Evolutionary conservation across 768 basidiomycete species (phyloP).

Genomic region (Lyophyllum atratum): DNA sequence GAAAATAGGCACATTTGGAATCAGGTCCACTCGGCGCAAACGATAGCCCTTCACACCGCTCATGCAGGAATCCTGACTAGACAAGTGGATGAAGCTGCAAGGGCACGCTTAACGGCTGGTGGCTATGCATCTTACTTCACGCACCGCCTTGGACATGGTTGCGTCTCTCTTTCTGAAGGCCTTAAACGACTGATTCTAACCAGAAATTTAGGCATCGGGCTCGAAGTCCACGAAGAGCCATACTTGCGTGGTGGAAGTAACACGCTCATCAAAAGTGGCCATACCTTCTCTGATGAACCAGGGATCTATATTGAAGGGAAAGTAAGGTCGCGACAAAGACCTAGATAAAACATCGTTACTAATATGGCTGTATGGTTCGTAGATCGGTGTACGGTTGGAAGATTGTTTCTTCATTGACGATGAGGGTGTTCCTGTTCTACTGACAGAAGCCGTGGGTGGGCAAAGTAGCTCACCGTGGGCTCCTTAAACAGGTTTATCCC

Average conservation of each 20-base stretch:
- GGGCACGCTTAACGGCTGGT: slow-evolving; percentile 41
- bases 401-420: slow-evolving; percentile 76
- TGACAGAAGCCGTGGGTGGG: slow-evolving; percentile 69
- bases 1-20: slow-evolving; percentile 63
- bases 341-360: background rate
- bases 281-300: slow-evolving; percentile 84
- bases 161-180: slow-evolving; percentile 14
- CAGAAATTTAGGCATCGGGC: slow-evolving; percentile 64
- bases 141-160: slow-evolving; percentile 81
- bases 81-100: slow-evolving; percentile 65
- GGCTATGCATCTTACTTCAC: slow-evolving; percentile 68
- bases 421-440: slow-evolving; percentile 52
- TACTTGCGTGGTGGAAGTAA: slow-evolving; percentile 75
- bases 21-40: slow-evolving; percentile 65
- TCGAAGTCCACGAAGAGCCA: slow-evolving; percentile 82
- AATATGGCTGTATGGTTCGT: background rate
- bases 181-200: slow-evolving; percentile 13
- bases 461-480: slow-evolving; percentile 46
- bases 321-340: slow-evolving; percentile 33
- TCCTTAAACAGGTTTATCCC: slow-evolving; percentile 26
- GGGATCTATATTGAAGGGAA: slow-evolving; percentile 72
- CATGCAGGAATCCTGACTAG: slow-evolving; percentile 48
- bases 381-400: slow-evolving; percentile 82
- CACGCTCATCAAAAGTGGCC: slow-evolving; percentile 58
- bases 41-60: slow-evolving; percentile 49